A percentile compares a stretch with the other conserved stretches of the same genome.
These are phyloP conservation scores for Lathyrus tuberosus DNA, from an alignment of 306 rosid genomes.

Conservation along the genomic window DNA sequence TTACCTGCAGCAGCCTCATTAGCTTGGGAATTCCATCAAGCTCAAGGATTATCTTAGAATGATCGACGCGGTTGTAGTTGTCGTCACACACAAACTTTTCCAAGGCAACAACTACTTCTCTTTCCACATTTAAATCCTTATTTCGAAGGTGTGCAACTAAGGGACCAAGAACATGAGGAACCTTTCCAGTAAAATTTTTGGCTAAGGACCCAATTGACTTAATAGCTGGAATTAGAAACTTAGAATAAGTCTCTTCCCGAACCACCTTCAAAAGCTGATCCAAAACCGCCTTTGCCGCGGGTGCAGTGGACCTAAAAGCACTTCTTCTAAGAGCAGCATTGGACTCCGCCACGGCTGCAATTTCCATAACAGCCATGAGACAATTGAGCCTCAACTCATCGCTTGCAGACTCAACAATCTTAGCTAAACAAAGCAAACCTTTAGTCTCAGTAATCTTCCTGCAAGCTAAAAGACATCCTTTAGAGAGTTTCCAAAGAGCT, in stretches of 20 bases:
- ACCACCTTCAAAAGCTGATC: conserved; percentile 77
- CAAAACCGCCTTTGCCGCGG: conserved; percentile 70
- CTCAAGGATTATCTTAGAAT: conserved; percentile 77
- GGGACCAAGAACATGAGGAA: conserved; percentile 68
- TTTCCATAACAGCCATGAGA: conserved; percentile 86
- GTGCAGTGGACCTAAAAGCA: conserved; percentile 74
- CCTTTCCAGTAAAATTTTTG: conserved; percentile 75
- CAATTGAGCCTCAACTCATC: conserved; percentile 71
- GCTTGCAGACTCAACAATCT: conserved; percentile 64
- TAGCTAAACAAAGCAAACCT: conserved; percentile 88
- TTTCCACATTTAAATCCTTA: conserved; percentile 59
- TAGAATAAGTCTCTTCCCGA: conserved; percentile 44
- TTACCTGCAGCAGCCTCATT: conserved; percentile 55
- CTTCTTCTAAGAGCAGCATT: conserved; percentile 69
- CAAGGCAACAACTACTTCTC: conserved; percentile 69
- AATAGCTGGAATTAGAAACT: conserved; percentile 67
- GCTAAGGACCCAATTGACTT: conserved; percentile 82
- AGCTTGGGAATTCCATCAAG: conserved; percentile 68
- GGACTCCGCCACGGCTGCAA: conserved; percentile 66
- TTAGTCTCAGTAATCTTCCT: conserved; percentile 75
- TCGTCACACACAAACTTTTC: conserved; percentile 70
- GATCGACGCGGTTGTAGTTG: conserved; percentile 67
- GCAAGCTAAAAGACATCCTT: conserved; percentile 55
- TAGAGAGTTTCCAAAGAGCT: conserved; percentile 85
- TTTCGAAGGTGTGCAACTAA: conserved; percentile 69